These are phyloP conservation scores for Jamesozyma piceae DNA, from an alignment of 805 yeast genomes.

Conservation along the genomic window DNA sequence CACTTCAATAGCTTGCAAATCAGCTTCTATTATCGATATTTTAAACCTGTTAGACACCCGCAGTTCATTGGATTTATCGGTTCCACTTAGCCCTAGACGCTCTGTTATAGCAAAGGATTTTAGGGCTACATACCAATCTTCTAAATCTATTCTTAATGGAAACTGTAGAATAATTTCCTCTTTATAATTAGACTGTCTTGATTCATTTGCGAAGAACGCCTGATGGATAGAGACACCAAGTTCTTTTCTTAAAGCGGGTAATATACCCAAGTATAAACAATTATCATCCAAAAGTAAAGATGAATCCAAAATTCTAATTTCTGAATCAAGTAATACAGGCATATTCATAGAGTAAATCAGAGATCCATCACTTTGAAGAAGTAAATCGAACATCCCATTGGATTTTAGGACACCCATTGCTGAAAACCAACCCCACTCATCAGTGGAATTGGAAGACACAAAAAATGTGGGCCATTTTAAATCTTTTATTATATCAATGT, in stretches of 20 bases:
- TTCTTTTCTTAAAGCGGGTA: constrained; percentile 42
- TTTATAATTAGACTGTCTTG: constrained; percentile 3
- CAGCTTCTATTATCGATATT: constrained; percentile 59
- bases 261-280: constrained; percentile 48
- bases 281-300: constrained; percentile 54
- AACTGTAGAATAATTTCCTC: constrained; percentile 41
- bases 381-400: constrained; percentile 50
- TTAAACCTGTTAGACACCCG: constrained; percentile 46
- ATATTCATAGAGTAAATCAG: constrained; percentile 51
- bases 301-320: constrained; percentile 54
- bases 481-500: constrained; percentile 7
- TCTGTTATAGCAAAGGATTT: constrained; percentile 55
- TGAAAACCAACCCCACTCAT: constrained; percentile 56
- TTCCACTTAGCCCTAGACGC: constrained; percentile 18
- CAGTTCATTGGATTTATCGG: constrained; percentile 32
- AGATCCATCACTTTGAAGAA: constrained; percentile 57
- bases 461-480: constrained; percentile 1
- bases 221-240: constrained; percentile 4
- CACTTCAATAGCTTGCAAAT: constrained; percentile 30
- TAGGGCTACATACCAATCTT: constrained; percentile 68
- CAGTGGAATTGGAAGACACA: background rate
- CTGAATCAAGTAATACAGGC: constrained; percentile 43
- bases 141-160: constrained; percentile 59
- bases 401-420: constrained; percentile 63
- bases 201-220: background rate